Evolutionary conservation across 108 stramenopile genomes (phyloP).

Genomic region (Licmophora abbreviata): DNA sequence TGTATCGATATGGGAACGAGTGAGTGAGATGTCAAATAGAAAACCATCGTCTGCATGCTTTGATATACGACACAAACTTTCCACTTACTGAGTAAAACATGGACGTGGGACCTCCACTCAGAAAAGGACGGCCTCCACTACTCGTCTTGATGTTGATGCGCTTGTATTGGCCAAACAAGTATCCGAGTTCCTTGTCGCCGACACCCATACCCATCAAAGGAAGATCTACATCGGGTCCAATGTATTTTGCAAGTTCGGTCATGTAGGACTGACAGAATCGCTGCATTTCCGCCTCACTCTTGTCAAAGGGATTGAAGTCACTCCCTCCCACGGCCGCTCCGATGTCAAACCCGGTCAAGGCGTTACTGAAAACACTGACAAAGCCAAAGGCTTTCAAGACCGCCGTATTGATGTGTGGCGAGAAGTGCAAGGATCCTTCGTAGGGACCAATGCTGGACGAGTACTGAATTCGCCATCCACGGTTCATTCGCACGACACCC

Average conservation of each 20-base stretch:
- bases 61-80: no score
- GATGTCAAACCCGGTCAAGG: constrained; percentile 78
- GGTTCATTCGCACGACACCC: constrained; percentile 74
- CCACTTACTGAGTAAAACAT: no score
- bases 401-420: constrained; percentile 63
- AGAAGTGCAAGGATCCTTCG: constrained; percentile 88
- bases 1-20: not conserved
- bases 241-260: constrained; percentile 94
- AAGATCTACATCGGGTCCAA: constrained; percentile 88
- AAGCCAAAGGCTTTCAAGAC: constrained; percentile 76
- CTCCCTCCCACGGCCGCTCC: constrained; percentile 92
- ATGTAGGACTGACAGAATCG: constrained; percentile 97
- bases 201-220: constrained; percentile 93
- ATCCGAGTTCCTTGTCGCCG: constrained; percentile 88
- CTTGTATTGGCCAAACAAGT: constrained; percentile 98
- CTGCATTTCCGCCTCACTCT: constrained; percentile 93
- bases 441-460: constrained; percentile 89
- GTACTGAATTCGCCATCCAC: constrained; percentile 86
- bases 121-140: constrained; percentile 39
- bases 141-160: constrained; percentile 66
- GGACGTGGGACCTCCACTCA: constrained; percentile 25
- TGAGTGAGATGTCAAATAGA: constrained; percentile 1
- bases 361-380: constrained; percentile 86
- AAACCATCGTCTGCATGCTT: not conserved
- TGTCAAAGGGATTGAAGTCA: constrained; percentile 93